Base-by-base conservation (phyloP, 805 yeast genomes). In the Spathaspora hagerdaliae region DNA sequence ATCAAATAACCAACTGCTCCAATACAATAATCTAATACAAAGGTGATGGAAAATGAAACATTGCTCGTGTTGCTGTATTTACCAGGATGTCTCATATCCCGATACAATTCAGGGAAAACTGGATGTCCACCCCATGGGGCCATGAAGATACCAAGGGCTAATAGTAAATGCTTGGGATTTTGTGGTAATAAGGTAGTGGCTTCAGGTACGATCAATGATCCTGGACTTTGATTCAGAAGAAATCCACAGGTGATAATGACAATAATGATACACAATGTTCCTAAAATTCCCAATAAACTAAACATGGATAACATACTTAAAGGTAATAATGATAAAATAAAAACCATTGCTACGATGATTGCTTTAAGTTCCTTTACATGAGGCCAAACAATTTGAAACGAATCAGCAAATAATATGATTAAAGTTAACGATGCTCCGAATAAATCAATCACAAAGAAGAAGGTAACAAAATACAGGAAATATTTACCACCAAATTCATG, bases 121-220 rank as follows among this genome's bases (percentile, higher is more conserved):
- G 89, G 87, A 59, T 85, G 92, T 2, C 94, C 94, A 46, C 92
- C 92, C 81, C 87, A 85, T 10, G 90, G 89, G 3, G 91, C 89
- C 74, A 85, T 77, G 47, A 82, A 73, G 27, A 85, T 72, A 2
- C 92, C 92, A 45, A 83, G 64, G 7, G 85, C 74, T 32, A 80
- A 62, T 8, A 78, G 57, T 8, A 82, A 51, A 41, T 70, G 67
- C 6, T 63, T 54, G 27, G 59, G 38, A 14, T 59, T 48, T 10
- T 51, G 27, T 2, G 77, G 77, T 60, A 65, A 67, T 38, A 61
- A 44, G 34, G 57, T 51, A 1, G 73, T 67, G 24, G 65, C 61
- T 58, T 81, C 79, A 32, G 75, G 75, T 38, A 64, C 62, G n/a
- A 66, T 50, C 42, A 82, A 60, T 5, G 85, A 79, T 0, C 87